A percentile compares a stretch with the other conserved stretches of the same genome.
These are phyloP conservation scores for Wickerhamiella parazyma DNA, from an alignment of 805 yeast genomes.

Conservation along the genomic window DNA sequence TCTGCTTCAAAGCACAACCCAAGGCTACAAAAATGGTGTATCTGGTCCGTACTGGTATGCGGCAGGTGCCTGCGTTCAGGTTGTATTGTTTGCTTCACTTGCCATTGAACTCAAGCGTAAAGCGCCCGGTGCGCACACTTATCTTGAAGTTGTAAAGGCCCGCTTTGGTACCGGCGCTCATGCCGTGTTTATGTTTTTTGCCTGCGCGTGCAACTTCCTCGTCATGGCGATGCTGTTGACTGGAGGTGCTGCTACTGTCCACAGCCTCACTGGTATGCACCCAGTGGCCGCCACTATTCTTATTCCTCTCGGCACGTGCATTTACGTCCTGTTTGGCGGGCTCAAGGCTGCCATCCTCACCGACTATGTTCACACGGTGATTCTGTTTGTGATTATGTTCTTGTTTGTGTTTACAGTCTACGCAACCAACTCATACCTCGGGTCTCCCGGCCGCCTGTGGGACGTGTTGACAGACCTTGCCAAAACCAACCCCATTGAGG, in stretches of 20 bases:
- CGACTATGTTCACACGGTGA: constrained; percentile 70
- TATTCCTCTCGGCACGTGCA: constrained; percentile 65
- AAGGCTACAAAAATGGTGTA: constrained; percentile 66
- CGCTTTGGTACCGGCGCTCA: constrained; percentile 75
- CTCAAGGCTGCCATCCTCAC: constrained; percentile 70
- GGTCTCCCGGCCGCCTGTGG: constrained; percentile 74
- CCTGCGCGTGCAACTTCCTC: constrained; percentile 72
- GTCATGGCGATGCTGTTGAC: constrained; percentile 88
- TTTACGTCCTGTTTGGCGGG: constrained; percentile 71
- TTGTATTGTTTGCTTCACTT: constrained; percentile 68
- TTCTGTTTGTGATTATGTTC: constrained; percentile 61
- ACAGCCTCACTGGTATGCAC: constrained; percentile 69
- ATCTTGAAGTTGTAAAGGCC: constrained; percentile 66
- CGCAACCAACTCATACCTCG: constrained; percentile 55
- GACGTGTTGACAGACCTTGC: constrained; percentile 51
- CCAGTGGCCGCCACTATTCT: constrained; percentile 70
- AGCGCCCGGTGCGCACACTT: constrained; percentile 89
- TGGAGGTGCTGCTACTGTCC: constrained; percentile 78
- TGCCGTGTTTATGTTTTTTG: constrained; percentile 48
- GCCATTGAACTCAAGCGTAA: constrained; percentile 81
- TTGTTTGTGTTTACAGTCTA: constrained; percentile 70
- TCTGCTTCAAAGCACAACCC: constrained; percentile 58
- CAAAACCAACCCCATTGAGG: constrained; percentile 47
- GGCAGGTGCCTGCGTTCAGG: constrained; percentile 83
- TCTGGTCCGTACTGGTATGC: constrained; percentile 77